Evolutionary conservation across 169 alveolate genomes (phyloP).

Genomic region (Plasmodium relictum): DNA sequence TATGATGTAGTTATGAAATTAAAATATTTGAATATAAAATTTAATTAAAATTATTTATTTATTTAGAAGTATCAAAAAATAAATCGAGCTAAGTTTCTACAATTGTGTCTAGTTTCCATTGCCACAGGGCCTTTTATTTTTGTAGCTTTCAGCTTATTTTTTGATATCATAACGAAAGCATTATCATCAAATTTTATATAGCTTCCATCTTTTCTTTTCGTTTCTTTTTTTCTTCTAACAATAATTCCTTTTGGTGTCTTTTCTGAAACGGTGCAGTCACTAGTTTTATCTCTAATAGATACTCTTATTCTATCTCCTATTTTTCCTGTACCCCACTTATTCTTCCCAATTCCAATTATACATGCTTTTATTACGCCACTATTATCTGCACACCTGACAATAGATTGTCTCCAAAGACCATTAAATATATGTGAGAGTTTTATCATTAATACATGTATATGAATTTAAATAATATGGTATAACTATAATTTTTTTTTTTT

Average conservation of each 20-base stretch:
- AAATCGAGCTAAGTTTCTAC: conserved; percentile 81
- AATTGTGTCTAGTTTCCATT: conserved; percentile 86
- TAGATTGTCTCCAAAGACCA: conserved; percentile 87
- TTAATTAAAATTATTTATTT: too few species aligned
- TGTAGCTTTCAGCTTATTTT: conserved; percentile 84
- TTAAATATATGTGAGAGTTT: conserved; percentile 46
- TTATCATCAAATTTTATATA: conserved; percentile 88
- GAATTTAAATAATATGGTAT: conserved; percentile 29
- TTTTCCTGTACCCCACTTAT: conserved; percentile 87
- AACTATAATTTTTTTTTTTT: conserved; percentile 2
- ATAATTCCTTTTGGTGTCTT: conserved; percentile 87
- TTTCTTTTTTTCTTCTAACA: conserved; percentile 85
- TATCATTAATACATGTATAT: conserved; percentile 16
- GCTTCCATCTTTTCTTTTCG: conserved; percentile 86
- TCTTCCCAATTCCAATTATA: conserved; percentile 86
- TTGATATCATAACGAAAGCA: conserved; percentile 85
- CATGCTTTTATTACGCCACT: conserved; percentile 88
- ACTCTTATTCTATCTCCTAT: conserved; percentile 88
- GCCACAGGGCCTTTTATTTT: conserved; percentile 87
- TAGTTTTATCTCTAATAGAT: conserved; percentile 85
- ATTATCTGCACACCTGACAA: conserved; percentile 85
- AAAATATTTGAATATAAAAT: background rate
- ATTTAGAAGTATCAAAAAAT: conserved; percentile 73
- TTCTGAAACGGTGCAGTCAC: conserved; percentile 79
- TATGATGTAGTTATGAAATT: background rate